Conservation (phyloP, 108 stramenopile species). For the Chaetoceros tenuissimus region DNA sequence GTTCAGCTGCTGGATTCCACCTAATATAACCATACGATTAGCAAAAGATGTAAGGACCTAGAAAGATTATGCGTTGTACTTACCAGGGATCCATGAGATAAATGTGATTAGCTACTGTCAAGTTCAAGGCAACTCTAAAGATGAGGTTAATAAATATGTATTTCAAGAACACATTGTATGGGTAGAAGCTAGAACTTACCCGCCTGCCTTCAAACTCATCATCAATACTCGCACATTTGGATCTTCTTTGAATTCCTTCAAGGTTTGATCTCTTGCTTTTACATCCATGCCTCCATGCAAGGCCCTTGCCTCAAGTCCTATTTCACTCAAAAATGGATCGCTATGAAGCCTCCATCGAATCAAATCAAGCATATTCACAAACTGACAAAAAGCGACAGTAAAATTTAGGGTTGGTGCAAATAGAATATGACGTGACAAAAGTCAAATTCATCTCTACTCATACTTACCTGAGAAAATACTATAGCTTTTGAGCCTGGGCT, state of each 20-base stretch:
- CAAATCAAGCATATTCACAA: constrained; percentile 96
- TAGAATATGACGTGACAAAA: too few species aligned
- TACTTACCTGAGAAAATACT: constrained; percentile 65
- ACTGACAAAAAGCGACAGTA: constrained; percentile 72
- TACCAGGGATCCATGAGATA: constrained; percentile 94
- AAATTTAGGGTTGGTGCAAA: too few species aligned
- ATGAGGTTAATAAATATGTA: too few species aligned
- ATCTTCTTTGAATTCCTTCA: constrained; percentile 84
- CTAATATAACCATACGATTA: neutral
- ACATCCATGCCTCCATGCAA: constrained; percentile 93
- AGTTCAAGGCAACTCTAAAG: constrained; percentile 94
- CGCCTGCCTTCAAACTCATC: constrained; percentile 95
- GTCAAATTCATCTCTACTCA: too few species aligned
- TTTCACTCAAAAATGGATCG: constrained; percentile 67
- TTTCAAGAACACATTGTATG: too few species aligned
- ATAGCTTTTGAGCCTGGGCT: constrained; percentile 95
- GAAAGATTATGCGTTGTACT: constrained; percentile 19
- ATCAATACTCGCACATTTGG: constrained; percentile 78
- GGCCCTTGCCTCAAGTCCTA: constrained; percentile 70
- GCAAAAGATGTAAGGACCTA: neutral
- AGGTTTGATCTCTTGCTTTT: constrained; percentile 68
- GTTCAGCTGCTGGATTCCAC: constrained; percentile 88
- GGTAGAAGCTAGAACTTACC: too few species aligned
- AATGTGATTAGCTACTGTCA: constrained; percentile 89
- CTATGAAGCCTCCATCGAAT: constrained; percentile 87